These are phyloP conservation scores for Verticillium tricorpus DNA, from an alignment of 2,329 filamentous ascomycete genomes.

Conservation along the genomic window DNA sequence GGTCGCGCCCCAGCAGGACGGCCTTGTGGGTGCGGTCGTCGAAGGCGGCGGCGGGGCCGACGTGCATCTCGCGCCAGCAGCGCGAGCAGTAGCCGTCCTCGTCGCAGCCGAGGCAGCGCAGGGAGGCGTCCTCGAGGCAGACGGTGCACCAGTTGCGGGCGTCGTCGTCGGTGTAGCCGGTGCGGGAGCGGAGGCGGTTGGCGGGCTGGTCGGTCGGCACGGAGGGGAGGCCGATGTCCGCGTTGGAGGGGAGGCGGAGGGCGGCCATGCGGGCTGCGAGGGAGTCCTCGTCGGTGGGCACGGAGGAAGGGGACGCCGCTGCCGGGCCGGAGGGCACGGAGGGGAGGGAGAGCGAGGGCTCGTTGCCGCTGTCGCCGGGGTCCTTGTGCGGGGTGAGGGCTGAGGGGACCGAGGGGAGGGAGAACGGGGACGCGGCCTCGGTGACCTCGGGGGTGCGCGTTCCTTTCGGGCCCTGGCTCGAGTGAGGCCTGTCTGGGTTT, in stretches of 20 bases:
- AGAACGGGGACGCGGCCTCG: conserved; percentile 15
- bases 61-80: conserved; percentile 81
- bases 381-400: conserved; percentile 4
- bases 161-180: conserved; percentile 62
- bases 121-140: conserved; percentile 71
- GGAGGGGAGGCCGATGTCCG: conserved; percentile 34
- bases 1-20: conserved; percentile 48
- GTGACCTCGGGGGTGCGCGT: background rate
- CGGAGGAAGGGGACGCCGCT: conserved; percentile 21
- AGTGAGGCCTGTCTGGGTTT: background rate
- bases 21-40: conserved; percentile 69
- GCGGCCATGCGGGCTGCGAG: conserved; percentile 50
- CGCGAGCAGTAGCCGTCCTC: conserved; percentile 67
- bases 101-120: conserved; percentile 70
- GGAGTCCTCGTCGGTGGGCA: conserved; percentile 29
- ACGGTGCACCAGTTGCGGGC: conserved; percentile 76
- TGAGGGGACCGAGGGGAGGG: conserved; percentile 43
- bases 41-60: conserved; percentile 61
- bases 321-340: conserved; percentile 27
- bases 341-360: conserved; percentile 25
- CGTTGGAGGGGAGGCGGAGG: conserved; percentile 31
- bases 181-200: conserved; percentile 32
- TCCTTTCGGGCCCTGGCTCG: background rate
- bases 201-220: conserved; percentile 46
- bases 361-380: conserved; percentile 7